phyloP scores from a whole-genome alignment of 1,139 yeast species.

The Petasospora rhodanensis region DNA sequence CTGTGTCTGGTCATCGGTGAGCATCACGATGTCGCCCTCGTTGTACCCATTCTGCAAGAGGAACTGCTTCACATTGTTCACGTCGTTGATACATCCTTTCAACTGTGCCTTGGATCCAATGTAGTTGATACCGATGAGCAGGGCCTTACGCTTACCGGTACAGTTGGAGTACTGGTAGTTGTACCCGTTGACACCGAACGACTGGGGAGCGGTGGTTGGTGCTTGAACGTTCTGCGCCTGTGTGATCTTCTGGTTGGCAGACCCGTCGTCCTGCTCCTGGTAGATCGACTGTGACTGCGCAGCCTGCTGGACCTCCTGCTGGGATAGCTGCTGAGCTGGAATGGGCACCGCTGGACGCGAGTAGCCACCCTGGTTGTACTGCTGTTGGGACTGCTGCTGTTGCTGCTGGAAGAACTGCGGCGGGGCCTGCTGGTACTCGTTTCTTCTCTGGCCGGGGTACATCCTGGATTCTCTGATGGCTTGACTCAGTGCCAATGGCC shows the following conservation, averaged over 20 bases:
- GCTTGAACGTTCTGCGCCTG: conserved; percentile 16
- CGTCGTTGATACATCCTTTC: conserved; percentile 86
- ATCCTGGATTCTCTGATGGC: too few species aligned
- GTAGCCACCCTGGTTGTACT: conserved; percentile 9
- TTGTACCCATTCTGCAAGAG: conserved; percentile 59
- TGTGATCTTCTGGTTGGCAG: conserved; percentile 7
- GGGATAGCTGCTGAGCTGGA: conserved; percentile 10
- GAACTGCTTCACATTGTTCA: conserved; percentile 55
- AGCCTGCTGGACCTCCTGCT: conserved; percentile 10
- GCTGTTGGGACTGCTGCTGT: conserved; percentile 3
- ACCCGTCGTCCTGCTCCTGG: conserved; percentile 19
- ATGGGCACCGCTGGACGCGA: conserved; percentile 12
- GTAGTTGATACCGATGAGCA: conserved; percentile 84
- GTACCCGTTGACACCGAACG: conserved; percentile 29
- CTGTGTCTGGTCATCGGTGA: conserved; percentile 68
- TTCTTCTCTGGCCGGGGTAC: conserved; percentile 3
- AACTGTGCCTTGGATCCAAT: conserved; percentile 66
- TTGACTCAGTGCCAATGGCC: too few species aligned
- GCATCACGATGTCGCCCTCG: conserved; percentile 75
- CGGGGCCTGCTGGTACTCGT: conserved; percentile 4
- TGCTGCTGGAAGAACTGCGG: conserved; percentile 12
- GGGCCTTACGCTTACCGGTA: conserved; percentile 73
- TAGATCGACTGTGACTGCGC: conserved; percentile 16
- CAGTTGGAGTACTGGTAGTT: conserved; percentile 69
- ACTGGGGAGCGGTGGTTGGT: conserved; percentile 34